A percentile compares a stretch with the other conserved stretches of the same genome.
phyloP scores from a whole-genome alignment of 495 filamentous ascomycete genomes.

The Neurospora sp. region DNA sequence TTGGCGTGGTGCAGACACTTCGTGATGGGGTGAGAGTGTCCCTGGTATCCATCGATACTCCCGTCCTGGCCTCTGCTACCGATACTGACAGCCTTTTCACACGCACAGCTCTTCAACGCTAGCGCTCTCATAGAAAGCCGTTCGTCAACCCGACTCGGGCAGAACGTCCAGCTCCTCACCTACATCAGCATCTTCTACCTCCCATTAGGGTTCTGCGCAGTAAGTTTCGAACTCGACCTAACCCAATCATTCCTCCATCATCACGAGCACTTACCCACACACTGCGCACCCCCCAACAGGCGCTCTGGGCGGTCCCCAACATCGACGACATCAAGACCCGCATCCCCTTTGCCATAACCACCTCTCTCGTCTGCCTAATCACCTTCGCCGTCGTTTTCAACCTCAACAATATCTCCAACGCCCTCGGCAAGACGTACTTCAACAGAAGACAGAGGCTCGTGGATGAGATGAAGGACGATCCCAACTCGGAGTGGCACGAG shows the following conservation, averaged over 20 bases:
- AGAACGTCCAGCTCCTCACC: slow-evolving; percentile 29
- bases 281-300: not conserved
- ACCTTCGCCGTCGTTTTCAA: slow-evolving; percentile 5
- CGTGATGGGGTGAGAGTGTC: no score
- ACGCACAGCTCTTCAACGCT: slow-evolving; percentile 10
- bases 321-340: slow-evolving; percentile 3
- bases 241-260: not conserved
- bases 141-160: slow-evolving; percentile 18
- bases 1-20: not conserved
- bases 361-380: not conserved
- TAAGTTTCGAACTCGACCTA: not conserved
- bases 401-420: slow-evolving; percentile 3
- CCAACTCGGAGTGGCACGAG: not conserved
- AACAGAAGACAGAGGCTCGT: not conserved
- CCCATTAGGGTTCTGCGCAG: slow-evolving; percentile 22
- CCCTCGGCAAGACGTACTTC: not conserved
- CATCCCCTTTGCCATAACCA: not conserved
- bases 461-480: not conserved
- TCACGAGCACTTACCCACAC: not conserved
- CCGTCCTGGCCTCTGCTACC: no score
- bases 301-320: slow-evolving; percentile 7
- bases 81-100: not conserved
- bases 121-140: slow-evolving; percentile 25
- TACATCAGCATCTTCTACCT: slow-evolving; percentile 29
- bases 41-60: no score